Base-by-base conservation (phyloP, 306 rosid species). In the Cicer yamashitae region DNA sequence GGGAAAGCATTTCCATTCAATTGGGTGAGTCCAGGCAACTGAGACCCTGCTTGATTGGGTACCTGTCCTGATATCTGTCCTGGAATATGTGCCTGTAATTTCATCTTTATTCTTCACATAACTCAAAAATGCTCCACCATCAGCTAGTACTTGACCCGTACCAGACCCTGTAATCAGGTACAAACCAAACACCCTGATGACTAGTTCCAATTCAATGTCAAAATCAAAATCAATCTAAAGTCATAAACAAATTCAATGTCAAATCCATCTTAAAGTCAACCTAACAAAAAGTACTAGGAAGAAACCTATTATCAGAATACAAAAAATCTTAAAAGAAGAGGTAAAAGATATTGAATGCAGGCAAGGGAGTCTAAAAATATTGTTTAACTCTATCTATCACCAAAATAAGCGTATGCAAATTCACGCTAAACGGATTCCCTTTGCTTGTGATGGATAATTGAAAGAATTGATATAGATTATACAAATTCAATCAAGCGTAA, bases 21-120 rank as follows among this genome's bases (percentile, higher is more conserved):
- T 73, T 85, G 91, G 71, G 83, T 52, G 37, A 74, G 61, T 71
- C 85, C 87, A 50, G 98, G 84, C 74, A 90, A 77, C 84, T 84
- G 93, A 41, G 85, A 74, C 39, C 87, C 93, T 39, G 91, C 81
- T 86, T 91, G 93, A 81, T 83, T 88, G 59, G 91, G 88, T 74
- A 87, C 88, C 87, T 88, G 89, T 66, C 96, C 91, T 6, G 93
- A 84, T 47, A 90, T 86, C 41, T 87, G 89, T 14, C 93, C 92
- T 1, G 91, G 78, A 77, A 85, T 75, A 72, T 89, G 92, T 17
- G 91, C 77, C 85, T 86, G 91, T 70, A 89, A 84, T 79, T 87
- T 90, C 93, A 89, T 91, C 80, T 82, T 52, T 52, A 43, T 70
- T 62, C 43, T 70, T 87, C 83, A 69, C 88, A 84, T 87, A 67